These are phyloP conservation scores for Cordyceps militaris DNA, from an alignment of 2,329 filamentous ascomycete genomes.

Conservation along the genomic window DNA sequence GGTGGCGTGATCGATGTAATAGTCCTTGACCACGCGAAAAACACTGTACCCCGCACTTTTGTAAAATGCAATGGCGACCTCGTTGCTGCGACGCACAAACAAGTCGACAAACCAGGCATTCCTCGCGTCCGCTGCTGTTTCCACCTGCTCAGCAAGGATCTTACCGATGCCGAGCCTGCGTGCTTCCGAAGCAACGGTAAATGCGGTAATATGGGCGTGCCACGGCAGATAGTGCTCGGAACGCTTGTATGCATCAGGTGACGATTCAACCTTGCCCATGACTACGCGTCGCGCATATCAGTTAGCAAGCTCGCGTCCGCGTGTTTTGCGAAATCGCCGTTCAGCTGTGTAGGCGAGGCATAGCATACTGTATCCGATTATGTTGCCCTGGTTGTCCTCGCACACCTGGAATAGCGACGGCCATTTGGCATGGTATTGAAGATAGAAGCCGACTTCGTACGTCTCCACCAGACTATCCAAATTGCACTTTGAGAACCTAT, in stretches of 20 bases:
- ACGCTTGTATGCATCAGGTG: constrained; percentile 63
- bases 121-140: constrained; percentile 72
- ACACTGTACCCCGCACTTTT: constrained; percentile 87
- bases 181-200: constrained; percentile 84
- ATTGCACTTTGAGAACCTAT: constrained; percentile 89
- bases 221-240: constrained; percentile 92
- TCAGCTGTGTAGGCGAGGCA: too few species aligned
- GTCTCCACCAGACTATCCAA: constrained; percentile 94
- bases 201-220: constrained; percentile 95
- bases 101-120: constrained; percentile 93
- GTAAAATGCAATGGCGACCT: constrained; percentile 82
- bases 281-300: constrained; percentile 49
- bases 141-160: constrained; percentile 72
- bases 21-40: constrained; percentile 80
- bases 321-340: too few species aligned
- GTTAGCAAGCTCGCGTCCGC: constrained; percentile 17
- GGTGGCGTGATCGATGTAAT: constrained; percentile 80
- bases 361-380: constrained; percentile 82
- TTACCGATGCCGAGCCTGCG: constrained; percentile 82
- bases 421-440: constrained; percentile 94
- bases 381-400: constrained; percentile 76
- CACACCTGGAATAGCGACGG: constrained; percentile 90
- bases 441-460: constrained; percentile 91
- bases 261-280: constrained; percentile 94
- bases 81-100: constrained; percentile 85